Evolutionary conservation across 805 yeast species (phyloP), one percentile per base, ranked within the genome.

Genomic region (Candida tammaniensis): DNA sequence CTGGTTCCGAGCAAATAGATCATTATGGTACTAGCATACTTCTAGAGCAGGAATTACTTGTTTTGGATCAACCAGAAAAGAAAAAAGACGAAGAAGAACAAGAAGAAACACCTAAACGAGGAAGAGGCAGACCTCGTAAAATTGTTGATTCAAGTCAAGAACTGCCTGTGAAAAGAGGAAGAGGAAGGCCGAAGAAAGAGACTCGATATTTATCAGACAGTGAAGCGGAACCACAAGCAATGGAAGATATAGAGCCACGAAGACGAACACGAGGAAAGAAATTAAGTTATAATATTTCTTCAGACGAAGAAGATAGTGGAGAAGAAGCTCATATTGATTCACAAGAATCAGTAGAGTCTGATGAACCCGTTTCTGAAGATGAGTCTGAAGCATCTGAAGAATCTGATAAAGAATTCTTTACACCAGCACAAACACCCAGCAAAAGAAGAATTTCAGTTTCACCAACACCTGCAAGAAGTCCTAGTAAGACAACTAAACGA

Each of bases 41-140:
- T 10, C 24, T 43, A 10, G 55, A 48, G 32, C 35, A 38, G 3
- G 55, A 46, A 17, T 18, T 13, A 3, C 40, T 44, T 12, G 47
- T 39, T 24, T 33, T 23, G 25, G 44, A 42, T n/a, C 36, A 33
- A 14, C 36, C 33, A 13, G 42, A 36, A n/a, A n/a, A n/a, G n/a
- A n/a, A n/a, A n/a, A n/a, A n/a, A n/a, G n/a, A n/a, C n/a, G n/a
- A n/a, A n/a, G n/a, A n/a, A n/a, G n/a, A n/a, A n/a, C n/a, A n/a
- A n/a, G n/a, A n/a, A n/a, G n/a, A n/a, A n/a, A n/a, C n/a, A n/a
- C n/a, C n/a, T n/a, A n/a, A n/a, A n/a, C 5, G 36, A 32, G 22
- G 31, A 19, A 10, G 37, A 33, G 15, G 33, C 21, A 18, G 39
- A 27, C n/a, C n/a, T n/a, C n/a, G n/a, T n/a, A n/a, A n/a, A n/a